Base-by-base conservation (phyloP, 2,329 filamentous ascomycete species). In the Cordyceps militaris region DNA sequence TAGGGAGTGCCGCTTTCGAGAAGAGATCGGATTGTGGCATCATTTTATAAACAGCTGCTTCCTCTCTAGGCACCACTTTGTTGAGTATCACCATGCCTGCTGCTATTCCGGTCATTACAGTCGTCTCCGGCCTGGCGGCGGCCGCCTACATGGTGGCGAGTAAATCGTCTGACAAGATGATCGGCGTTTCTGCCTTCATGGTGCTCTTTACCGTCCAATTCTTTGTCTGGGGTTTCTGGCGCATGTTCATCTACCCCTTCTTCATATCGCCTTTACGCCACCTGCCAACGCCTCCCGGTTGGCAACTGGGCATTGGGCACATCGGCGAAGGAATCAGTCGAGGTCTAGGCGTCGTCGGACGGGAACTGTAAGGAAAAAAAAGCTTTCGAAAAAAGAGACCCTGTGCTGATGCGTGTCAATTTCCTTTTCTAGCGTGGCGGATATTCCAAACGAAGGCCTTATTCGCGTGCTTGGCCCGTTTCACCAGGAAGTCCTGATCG, bases 231-330 rank as follows among this genome's bases (percentile, higher is more conserved):
- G 40, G 28, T 3, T 30, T 52, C 14, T 58, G 38, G 38, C 47
- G 36, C 23, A 58, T 34, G 23, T 47, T 52, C 6, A 58, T 52
- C 28, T 58, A 53, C 11, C 47, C 49, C 5, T 58, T 58, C 30
- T 52, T 52, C 9, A 10, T 30, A 38, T 51, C 56, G 30, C 38
- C 43, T 14, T 14, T 52, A 13, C 40, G 49, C 21, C 21, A 46
- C 13, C 16, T 58, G 28, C 49, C 47, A 28, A 53, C 42, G 9
- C 38, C 48, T 13, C 1, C 3, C 6, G 40, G 40, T 9, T 52
- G 34, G 48, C 48, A 11, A 9, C 30, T 34, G 4, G 38, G 9
- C 11, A 38, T n/a, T 14, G 48, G 49, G 21, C 47, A 52, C 23
- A 13, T 19, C 2, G 11, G 38, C 14, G 4, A 47, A n/a, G 32